Evolutionary conservation across 129 eudicot species (phyloP).

Genomic region (Flaveria bidentis): DNA sequence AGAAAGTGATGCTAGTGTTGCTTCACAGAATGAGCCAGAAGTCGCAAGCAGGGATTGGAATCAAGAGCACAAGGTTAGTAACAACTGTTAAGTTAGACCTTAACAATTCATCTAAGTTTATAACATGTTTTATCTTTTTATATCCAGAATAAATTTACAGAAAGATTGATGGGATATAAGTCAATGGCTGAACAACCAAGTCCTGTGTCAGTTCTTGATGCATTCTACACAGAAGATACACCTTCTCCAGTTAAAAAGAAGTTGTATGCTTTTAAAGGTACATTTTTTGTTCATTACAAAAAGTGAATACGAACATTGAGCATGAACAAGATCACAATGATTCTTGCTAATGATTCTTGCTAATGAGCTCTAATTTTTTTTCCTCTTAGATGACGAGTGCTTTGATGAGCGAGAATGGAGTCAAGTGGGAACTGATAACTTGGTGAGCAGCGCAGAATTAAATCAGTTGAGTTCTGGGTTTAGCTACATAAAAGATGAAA

Average conservation of each 20-base stretch:
- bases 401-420: conserved; percentile 56
- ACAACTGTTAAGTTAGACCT: conserved; percentile 8
- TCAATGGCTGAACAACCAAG: conserved; percentile 78
- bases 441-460: conserved; percentile 31
- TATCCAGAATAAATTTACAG: conserved; percentile 43
- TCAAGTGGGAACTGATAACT: conserved; percentile 41
- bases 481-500: conserved; percentile 39
- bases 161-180: conserved; percentile 45
- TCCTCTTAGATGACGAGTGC: conserved; percentile 46
- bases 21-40: conserved; percentile 54
- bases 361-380: conserved; percentile 11
- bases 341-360: conserved; percentile 1
- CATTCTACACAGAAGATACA: conserved; percentile 70
- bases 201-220: conserved; percentile 92
- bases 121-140: conserved; percentile 17
- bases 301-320: conserved; percentile 18
- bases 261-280: conserved; percentile 69
- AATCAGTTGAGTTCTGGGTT: conserved; percentile 18
- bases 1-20: conserved; percentile 60
- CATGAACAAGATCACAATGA: not conserved
- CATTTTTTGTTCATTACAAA: not conserved
- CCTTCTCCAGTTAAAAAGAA: conserved; percentile 83
- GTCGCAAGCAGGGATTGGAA: conserved; percentile 42
- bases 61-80: conserved; percentile 36
- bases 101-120: not conserved